Conservation (phyloP, 495 filamentous ascomycete species). For the Apodospora peruviana region DNA sequence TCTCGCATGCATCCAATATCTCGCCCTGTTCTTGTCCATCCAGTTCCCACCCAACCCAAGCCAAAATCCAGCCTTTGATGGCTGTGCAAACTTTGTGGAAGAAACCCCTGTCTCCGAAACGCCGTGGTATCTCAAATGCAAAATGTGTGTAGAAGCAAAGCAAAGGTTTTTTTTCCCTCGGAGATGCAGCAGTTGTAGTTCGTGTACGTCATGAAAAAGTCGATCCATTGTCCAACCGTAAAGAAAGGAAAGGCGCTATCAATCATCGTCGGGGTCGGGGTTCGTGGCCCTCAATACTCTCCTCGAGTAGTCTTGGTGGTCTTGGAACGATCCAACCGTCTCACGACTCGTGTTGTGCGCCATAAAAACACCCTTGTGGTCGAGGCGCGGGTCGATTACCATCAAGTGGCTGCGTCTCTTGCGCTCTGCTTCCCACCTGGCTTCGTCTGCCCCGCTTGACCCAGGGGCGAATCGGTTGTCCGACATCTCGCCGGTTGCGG, state of each 20-base stretch:
- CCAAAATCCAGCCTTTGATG: too few species aligned
- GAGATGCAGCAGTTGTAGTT: conserved; percentile 4
- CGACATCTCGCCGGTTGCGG: conserved; percentile 31
- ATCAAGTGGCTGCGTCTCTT: conserved; percentile 45
- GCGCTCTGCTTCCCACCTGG: conserved; percentile 11
- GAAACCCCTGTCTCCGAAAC: conserved; percentile 11
- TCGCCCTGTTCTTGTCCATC: not conserved
- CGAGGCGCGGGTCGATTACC: conserved; percentile 51
- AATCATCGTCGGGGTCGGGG: conserved; percentile 38
- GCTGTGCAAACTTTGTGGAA: too few species aligned
- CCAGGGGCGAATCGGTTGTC: conserved; percentile 18
- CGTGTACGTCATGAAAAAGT: conserved; percentile 18
- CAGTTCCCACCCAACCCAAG: not conserved
- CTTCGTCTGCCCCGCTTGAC: not conserved
- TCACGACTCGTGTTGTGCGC: conserved; percentile 46
- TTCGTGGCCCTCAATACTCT: conserved; percentile 50
- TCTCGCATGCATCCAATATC: not conserved
- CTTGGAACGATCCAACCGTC: conserved; percentile 49
- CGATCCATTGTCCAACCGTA: conserved; percentile 1
- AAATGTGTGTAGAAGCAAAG: conserved; percentile 11
- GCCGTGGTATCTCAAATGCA: conserved; percentile 28
- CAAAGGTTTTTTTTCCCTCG: conserved; percentile 2
- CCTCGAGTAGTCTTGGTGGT: conserved; percentile 53
- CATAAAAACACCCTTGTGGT: conserved; percentile 41
- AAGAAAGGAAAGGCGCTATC: conserved; percentile 6